Base-by-base conservation (phyloP, 805 yeast species). In the Lachancea mirantina region DNA sequence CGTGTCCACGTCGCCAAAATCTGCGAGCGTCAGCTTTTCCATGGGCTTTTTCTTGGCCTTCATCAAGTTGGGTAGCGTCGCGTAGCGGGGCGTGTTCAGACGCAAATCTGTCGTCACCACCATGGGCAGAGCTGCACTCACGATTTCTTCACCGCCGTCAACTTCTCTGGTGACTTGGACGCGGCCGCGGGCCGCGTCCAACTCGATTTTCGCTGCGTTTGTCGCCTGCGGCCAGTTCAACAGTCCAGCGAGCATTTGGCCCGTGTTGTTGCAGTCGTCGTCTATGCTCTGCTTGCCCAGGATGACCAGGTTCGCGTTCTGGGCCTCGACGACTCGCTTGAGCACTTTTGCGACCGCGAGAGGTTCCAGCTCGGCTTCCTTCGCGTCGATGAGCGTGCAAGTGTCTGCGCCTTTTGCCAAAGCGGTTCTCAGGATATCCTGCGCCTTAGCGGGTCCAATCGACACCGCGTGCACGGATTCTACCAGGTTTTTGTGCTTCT, bases 241-340 rank as follows among this genome's bases (percentile, higher is more conserved):
- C 40, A 89, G 64, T 7, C 95, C 96, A 2, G 96, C 97, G 34
- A 92, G 72, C 77, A 92, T 85, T 61, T 88, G 97, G 17, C 97
- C 98, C 9, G 96, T 88, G 61, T 88, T 95, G 59, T 84, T 85
- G 26, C 84, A 68, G 52, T 92, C 99, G 47, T 87, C 94, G 61
- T 92, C 99, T 48, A 92, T 88, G 23, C 97, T 85, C 62, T 92
- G 98, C 57, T 92, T 92, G 28, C 99, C 99, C 57, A 92, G 68
- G 24, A 92, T 74, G 27, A 92, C 78, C 55, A 92, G 64, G 60
- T 92, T 88, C 23, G 84, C 71, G 7, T 71, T 63, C 42, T 84
- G 73, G 47, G 75, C 68, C 46, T 80, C 80, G 9, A 81, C 87
- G 14, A 84, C 64, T 52, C 80, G 70, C 44, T 78, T 67, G 48